Evolutionary conservation across 257 asterid species (phyloP), one percentile per base, ranked within the genome.

Genomic region (Fraxinus cuspidata): DNA sequence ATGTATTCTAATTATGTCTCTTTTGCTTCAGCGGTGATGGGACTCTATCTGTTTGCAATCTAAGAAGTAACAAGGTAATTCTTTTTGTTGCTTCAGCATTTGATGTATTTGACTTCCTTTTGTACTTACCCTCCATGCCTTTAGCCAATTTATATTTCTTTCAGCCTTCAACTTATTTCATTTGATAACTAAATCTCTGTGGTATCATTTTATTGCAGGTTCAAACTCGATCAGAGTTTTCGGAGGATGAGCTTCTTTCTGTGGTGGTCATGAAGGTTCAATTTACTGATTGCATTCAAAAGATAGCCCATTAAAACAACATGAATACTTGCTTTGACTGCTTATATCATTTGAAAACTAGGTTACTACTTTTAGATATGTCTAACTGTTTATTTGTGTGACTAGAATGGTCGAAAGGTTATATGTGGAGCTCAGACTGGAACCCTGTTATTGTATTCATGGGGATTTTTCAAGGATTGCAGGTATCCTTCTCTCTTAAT

Each of bases 401-500:
- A 40, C 77, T 83, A 95, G 98, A 95, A 91, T 84, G 98, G 99
- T 70, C 85, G 94, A 74, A 94, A 94, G 86, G 95, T 92, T 73
- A 74, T 94, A 81, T 93, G 96, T 49, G 97, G 95, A 66, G 87
- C 98, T 60, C 97, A 90, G 81, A 51, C 87, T 77, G 99, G 98
- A 78, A 81, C 86, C 71, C 83, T 95, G 11, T 76, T 95, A 77
- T 81, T 95, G 88, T 95, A 93, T 81, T 93, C 98, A 0, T 95
- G 98, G 99, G 98, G 97, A 25, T 95, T 90, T 85, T 95, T 95
- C 87, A 95, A 91, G 86, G 98, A 95, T 83, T 93, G 98, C 93
- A 94, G 97, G 99, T 90, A 83, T 74, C 47, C 32, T 21, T 70
- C 60, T 73, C 42, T 2, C 18, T 49, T 53, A 16, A 27, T 63